A percentile compares a stretch with the other conserved stretches of the same genome.
Conservation (phyloP, 1,284 basidiomycete genomes). For the Cryptococcus sp. region DNA sequence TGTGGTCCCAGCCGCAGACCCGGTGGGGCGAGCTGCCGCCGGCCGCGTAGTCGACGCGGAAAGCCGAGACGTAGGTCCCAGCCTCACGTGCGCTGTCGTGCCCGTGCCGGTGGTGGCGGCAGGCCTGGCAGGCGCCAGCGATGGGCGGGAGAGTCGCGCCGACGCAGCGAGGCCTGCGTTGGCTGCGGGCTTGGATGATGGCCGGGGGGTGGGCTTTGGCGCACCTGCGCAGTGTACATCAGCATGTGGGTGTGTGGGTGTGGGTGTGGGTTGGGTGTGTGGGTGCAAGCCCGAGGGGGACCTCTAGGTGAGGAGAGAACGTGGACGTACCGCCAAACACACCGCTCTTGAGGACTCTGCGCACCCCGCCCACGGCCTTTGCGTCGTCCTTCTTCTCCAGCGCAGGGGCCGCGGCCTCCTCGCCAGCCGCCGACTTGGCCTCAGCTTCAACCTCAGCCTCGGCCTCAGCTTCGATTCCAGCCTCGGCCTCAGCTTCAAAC, state of each 20-base stretch:
- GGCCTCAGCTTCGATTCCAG: background rate
- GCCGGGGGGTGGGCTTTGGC: slow-evolving; percentile 18
- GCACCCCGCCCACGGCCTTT: slow-evolving; percentile 31
- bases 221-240: slow-evolving; percentile 6
- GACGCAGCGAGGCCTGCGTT: background rate
- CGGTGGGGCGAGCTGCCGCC: background rate
- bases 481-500: background rate
- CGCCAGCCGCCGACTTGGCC: background rate
- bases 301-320: background rate
- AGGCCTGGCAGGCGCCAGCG: slow-evolving; percentile 11
- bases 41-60: slow-evolving; percentile 5
- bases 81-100: background rate
- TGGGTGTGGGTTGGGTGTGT: background rate
- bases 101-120: background rate
- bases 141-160: slow-evolving; percentile 4
- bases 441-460: background rate
- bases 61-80: slow-evolving; percentile 5
- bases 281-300: no score
- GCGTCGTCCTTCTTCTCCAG: background rate
- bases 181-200: slow-evolving; percentile 14
- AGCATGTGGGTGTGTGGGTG: background rate
- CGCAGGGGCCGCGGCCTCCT: background rate
- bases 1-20: slow-evolving; percentile 12
- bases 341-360: slow-evolving; percentile 44
- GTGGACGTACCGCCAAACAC: slow-evolving; percentile 45